phyloP scores from a whole-genome alignment of 768 basidiomycete species.

The Leucocoprinus sp. region DNA sequence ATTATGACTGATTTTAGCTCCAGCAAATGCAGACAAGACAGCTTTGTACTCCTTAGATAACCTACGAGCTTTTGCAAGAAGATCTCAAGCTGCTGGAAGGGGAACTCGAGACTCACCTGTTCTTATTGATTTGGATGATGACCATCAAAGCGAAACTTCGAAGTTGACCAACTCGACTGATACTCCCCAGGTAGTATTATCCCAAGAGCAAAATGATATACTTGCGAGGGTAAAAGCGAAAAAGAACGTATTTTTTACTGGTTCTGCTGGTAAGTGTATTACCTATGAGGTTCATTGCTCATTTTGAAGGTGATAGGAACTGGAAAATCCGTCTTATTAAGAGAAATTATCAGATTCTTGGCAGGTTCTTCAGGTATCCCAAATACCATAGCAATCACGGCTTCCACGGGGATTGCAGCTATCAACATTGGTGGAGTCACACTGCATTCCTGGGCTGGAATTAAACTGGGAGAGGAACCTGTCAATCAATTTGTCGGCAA shows the following conservation, averaged over 20 bases:
- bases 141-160: background rate
- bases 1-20: background rate
- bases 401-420: slow-evolving; percentile 73
- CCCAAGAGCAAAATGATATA: slow-evolving; percentile 43
- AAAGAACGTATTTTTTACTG: slow-evolving; percentile 77
- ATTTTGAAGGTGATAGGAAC: slow-evolving; percentile 39
- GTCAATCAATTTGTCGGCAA: slow-evolving; percentile 47
- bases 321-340: slow-evolving; percentile 76
- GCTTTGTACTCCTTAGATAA: background rate
- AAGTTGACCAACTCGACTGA: background rate
- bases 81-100: background rate
- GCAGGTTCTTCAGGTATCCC: slow-evolving; percentile 21
- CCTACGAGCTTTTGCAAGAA: background rate
- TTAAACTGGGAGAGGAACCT: slow-evolving; percentile 60
- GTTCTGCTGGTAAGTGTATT: slow-evolving; percentile 59
- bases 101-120: background rate
- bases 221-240: slow-evolving; percentile 47
- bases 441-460: slow-evolving; percentile 77
- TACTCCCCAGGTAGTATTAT: slow-evolving; percentile 31
- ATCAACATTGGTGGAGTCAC: slow-evolving; percentile 79
- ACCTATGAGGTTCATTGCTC: background rate
- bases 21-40: slow-evolving; percentile 2
- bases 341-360: slow-evolving; percentile 57
- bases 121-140: background rate
- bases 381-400: slow-evolving; percentile 59